Evolutionary conservation across 139 green algal genomes (phyloP).

Genomic region (Volvox reticuliferus): DNA sequence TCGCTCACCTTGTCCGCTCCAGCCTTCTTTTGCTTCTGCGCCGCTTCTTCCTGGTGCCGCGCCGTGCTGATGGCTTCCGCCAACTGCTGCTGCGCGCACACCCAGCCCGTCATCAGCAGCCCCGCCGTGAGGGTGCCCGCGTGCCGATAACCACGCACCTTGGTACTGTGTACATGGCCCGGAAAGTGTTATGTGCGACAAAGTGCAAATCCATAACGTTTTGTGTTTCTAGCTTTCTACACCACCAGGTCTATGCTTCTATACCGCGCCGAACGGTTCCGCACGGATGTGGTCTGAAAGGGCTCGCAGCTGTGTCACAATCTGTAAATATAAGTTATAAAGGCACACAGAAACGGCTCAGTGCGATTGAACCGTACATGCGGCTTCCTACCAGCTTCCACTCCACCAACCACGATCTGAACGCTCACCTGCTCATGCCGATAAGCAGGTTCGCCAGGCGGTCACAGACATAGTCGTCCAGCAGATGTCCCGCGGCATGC

Average conservation of each 20-base stretch:
- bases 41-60: constrained; percentile 76
- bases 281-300: no score
- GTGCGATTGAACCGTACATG: no score
- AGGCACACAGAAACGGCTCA: no score
- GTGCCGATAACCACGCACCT: constrained; percentile 72
- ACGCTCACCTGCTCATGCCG: constrained; percentile 65
- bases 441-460: constrained; percentile 66
- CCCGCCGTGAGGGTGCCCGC: constrained; percentile 76
- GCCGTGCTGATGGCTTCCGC: constrained; percentile 69
- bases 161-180: constrained; percentile 57
- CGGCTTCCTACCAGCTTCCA: no score
- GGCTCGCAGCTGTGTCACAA: no score
- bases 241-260: no score
- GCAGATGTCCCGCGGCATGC: constrained; percentile 61
- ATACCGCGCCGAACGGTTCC: no score
- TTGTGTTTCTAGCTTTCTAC: no score
- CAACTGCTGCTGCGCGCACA: constrained; percentile 61
- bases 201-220: no score
- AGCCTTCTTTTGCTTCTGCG: constrained; percentile 60
- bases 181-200: no score
- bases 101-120: constrained; percentile 78
- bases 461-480: constrained; percentile 75
- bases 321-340: no score
- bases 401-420: constrained; percentile 46
- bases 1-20: constrained; percentile 37